phyloP scores from a whole-genome alignment of 2,329 filamentous ascomycete genomes.

The Venturia nashicola region DNA sequence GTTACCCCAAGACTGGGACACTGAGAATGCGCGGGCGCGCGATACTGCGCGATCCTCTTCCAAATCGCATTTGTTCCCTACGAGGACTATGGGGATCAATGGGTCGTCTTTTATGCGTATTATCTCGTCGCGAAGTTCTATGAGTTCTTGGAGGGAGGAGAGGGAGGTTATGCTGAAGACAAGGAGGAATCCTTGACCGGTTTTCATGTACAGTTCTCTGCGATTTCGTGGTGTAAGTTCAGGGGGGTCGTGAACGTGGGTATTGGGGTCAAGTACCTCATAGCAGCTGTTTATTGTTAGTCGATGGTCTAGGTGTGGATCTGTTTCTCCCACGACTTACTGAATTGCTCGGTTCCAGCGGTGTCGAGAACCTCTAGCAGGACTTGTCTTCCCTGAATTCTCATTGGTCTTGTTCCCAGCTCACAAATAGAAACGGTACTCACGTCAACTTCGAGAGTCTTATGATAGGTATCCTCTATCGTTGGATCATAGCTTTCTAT shows the following conservation, averaged over 20 bases:
- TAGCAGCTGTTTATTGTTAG: conserved; percentile 31
- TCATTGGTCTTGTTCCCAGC: conserved; percentile 10
- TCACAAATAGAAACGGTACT: conserved; percentile 26
- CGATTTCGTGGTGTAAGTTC: background rate
- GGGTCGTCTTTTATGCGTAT: conserved; percentile 84
- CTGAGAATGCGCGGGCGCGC: conserved; percentile 65
- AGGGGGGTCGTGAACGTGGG: background rate
- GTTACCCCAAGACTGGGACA: conserved; percentile 77
- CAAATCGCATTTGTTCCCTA: conserved; percentile 83
- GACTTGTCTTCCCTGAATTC: conserved; percentile 64
- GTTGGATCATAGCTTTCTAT: conserved; percentile 62
- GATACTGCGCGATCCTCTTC: conserved; percentile 74
- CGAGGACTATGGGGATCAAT: conserved; percentile 74
- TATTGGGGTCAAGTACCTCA: conserved; percentile 34
- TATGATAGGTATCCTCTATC: conserved; percentile 50
- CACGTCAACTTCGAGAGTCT: conserved; percentile 66
- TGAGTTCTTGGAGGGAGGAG: conserved; percentile 71
- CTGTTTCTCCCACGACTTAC: conserved; percentile 39
- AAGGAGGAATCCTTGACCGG: conserved; percentile 79
- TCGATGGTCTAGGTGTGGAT: background rate
- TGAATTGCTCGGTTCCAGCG: conserved; percentile 85
- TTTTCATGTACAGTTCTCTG: conserved; percentile 83
- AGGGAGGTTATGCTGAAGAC: conserved; percentile 85
- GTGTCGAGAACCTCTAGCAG: conserved; percentile 87
- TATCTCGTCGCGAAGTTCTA: conserved; percentile 75